A percentile compares a stretch with the other conserved stretches of the same genome.
Conservation (phyloP, 495 filamentous ascomycete species). For the Pyronema omphalodes region DNA sequence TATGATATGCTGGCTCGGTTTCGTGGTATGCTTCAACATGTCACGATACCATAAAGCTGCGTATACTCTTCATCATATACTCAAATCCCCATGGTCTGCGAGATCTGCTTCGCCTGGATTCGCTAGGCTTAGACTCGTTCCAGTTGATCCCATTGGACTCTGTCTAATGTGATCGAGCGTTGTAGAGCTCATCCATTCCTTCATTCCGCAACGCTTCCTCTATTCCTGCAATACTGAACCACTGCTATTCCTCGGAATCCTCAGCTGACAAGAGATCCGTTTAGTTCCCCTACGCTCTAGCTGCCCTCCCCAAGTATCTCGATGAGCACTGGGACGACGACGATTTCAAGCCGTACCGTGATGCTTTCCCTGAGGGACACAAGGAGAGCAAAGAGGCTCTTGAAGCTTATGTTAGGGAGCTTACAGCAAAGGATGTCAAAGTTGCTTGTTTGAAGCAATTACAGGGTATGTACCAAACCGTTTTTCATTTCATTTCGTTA, state of each 20-base stretch:
- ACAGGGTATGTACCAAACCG: conserved; percentile 28
- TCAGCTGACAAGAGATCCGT: not conserved
- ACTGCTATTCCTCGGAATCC: not conserved
- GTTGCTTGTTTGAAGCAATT: conserved; percentile 49
- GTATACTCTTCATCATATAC: no score
- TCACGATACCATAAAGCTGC: no score
- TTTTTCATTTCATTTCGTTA: not conserved
- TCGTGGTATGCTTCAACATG: no score
- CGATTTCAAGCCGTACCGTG: conserved; percentile 37
- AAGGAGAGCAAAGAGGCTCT: conserved; percentile 33
- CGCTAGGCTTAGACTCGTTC: not conserved
- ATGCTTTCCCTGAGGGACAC: conserved; percentile 44
- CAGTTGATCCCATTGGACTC: not conserved
- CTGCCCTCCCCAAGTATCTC: conserved; percentile 38
- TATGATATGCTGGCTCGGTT: no score
- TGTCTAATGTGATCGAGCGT: not conserved
- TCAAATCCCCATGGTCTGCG: no score
- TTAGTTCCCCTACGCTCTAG: conserved; percentile 54
- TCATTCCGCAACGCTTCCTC: not conserved
- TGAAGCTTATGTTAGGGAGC: conserved; percentile 39
- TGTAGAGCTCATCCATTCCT: not conserved
- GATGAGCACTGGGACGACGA: conserved; percentile 40
- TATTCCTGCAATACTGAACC: not conserved
- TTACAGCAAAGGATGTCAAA: conserved; percentile 48
- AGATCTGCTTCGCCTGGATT: not conserved